These are phyloP conservation scores for Lotmaria passim DNA, from an alignment of 208 protist species.

Conservation along the genomic window DNA sequence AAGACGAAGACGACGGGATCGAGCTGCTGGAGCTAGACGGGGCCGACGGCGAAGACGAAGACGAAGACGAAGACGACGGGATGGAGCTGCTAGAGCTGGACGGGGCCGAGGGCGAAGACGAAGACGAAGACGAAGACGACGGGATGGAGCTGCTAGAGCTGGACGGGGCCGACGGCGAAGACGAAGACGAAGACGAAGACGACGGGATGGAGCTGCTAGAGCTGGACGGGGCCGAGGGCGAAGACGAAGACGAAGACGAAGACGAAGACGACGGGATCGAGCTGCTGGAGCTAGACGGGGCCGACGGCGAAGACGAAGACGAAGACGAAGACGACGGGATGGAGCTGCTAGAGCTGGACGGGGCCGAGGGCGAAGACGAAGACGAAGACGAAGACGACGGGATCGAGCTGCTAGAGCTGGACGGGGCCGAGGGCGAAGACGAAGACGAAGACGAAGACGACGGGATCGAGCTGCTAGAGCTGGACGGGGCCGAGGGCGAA, in stretches of 20 bases:
- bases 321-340: background rate
- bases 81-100: background rate
- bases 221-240: no score
- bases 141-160: slow-evolving; percentile 5
- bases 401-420: slow-evolving; percentile 3
- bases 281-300: background rate
- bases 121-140: slow-evolving; percentile 9
- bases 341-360: background rate
- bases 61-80: background rate
- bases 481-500: no score
- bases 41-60: background rate
- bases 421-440: no score
- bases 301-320: slow-evolving; percentile 7
- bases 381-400: slow-evolving; percentile 12
- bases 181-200: no score
- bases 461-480: no score
- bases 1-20: no score
- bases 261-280: no score
- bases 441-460: no score
- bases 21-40: background rate
- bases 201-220: no score
- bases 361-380: background rate
- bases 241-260: no score
- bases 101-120: background rate
- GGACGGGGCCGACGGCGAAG: no score